Evolutionary conservation across 306 rosid genomes (phyloP).

Genomic region (Citrullus amarus): DNA sequence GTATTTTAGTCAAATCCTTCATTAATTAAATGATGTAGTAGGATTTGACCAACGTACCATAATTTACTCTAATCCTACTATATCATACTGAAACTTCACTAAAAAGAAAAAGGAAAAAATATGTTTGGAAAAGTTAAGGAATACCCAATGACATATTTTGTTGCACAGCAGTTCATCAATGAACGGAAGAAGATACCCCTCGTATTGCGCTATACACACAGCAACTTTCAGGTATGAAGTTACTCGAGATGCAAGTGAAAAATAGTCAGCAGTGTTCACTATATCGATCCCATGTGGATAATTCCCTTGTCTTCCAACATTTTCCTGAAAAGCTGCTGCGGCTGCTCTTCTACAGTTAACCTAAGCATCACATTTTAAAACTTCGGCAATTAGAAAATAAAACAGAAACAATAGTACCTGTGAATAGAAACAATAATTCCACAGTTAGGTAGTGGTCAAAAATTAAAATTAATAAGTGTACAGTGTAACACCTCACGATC

Average conservation of each 20-base stretch:
- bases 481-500: slow-evolving; percentile 75
- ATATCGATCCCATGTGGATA: slow-evolving; percentile 96
- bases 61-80: too few species aligned
- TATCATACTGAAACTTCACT: background rate
- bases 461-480: slow-evolving; percentile 1
- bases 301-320: slow-evolving; percentile 96
- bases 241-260: slow-evolving; percentile 81
- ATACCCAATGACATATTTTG: slow-evolving; percentile 95
- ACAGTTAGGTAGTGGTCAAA: background rate
- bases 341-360: slow-evolving; percentile 99
- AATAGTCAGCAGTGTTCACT: slow-evolving; percentile 82
- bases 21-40: too few species aligned
- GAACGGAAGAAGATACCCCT: slow-evolving; percentile 70
- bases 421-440: background rate
- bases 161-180: slow-evolving; percentile 65
- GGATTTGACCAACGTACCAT: too few species aligned
- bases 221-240: slow-evolving; percentile 74
- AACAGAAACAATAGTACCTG: background rate
- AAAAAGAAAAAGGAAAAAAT: background rate
- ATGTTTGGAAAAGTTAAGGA: slow-evolving; percentile 11
- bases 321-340: slow-evolving; percentile 98
- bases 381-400: slow-evolving; percentile 13
- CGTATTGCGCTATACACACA: slow-evolving; percentile 63
- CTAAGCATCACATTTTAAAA: slow-evolving; percentile 34
- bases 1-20: too few species aligned